Conservation (phyloP, 2,329 filamentous ascomycete genomes). For the Claviceps capensis region DNA sequence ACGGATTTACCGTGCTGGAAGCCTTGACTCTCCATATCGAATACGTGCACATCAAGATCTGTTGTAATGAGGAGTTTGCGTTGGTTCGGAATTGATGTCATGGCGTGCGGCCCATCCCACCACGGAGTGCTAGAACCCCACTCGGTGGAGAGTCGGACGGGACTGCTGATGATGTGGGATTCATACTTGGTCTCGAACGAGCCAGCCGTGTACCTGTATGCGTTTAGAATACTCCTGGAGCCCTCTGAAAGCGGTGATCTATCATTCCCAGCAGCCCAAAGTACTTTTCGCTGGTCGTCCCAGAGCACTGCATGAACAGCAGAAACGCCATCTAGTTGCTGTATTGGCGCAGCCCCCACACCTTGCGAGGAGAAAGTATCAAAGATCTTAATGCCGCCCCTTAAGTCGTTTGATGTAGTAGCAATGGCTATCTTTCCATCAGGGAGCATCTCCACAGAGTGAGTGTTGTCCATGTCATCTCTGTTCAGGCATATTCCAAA, state of each 20-base stretch:
- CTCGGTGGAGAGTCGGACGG: background rate
- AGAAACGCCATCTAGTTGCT: background rate
- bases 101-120: constrained; percentile 2
- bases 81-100: background rate
- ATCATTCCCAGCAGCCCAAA: constrained; percentile 1
- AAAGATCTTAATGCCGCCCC: constrained; percentile 2
- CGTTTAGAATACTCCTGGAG: background rate
- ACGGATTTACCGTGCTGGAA: background rate
- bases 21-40: background rate
- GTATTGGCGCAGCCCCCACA: background rate
- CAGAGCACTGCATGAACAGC: constrained; percentile 1
- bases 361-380: background rate
- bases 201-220: background rate
- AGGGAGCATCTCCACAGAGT: background rate
- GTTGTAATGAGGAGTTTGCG: constrained; percentile 1
- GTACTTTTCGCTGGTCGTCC: background rate
- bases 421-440: constrained; percentile 1
- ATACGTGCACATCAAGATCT: constrained; percentile 1
- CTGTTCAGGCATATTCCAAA: constrained; percentile 2
- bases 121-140: background rate
- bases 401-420: background rate
- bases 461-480: background rate
- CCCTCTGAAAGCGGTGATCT: background rate
- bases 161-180: background rate
- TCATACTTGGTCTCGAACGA: background rate